phyloP scores from a whole-genome alignment of 331 rosid species.

The Rosa hybrid region DNA sequence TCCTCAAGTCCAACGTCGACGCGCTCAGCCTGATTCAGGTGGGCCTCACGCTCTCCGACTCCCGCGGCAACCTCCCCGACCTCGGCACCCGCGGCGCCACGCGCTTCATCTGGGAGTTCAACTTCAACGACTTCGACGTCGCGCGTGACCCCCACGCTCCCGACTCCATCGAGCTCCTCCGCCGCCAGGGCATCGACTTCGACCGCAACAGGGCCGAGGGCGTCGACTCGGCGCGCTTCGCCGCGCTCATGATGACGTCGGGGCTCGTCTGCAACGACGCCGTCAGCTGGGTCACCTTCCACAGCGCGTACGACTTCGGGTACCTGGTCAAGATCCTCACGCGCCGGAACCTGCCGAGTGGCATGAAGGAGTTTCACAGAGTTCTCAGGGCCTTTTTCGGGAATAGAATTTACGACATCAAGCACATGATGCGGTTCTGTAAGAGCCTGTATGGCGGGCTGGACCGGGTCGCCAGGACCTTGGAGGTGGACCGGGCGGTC shows the following conservation, averaged over 20 bases:
- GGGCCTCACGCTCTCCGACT: conserved; percentile 71
- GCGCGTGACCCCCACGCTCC: conserved; percentile 50
- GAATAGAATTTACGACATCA: conserved; percentile 55
- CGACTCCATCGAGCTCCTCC: conserved; percentile 61
- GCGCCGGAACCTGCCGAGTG: conserved; percentile 40
- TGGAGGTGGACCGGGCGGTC: conserved; percentile 60
- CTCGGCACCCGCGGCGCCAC: conserved; percentile 26
- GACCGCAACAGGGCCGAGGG: conserved; percentile 46
- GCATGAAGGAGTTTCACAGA: conserved; percentile 45
- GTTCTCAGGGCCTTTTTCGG: conserved; percentile 50
- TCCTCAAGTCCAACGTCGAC: conserved; percentile 74
- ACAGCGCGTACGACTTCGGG: conserved; percentile 80
- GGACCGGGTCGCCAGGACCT: conserved; percentile 65
- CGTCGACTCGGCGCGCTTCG: conserved; percentile 46
- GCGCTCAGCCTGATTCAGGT: conserved; percentile 70
- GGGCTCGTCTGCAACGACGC: conserved; percentile 60
- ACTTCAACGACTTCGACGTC: conserved; percentile 61
- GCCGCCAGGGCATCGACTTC: conserved; percentile 70
- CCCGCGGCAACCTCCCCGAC: conserved; percentile 58
- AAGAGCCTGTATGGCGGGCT: conserved; percentile 58
- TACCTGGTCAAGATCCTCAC: conserved; percentile 72
- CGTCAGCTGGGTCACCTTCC: conserved; percentile 78
- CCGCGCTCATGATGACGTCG: conserved; percentile 54
- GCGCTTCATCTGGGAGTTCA: conserved; percentile 76
- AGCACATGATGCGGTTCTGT: conserved; percentile 73